Evolutionary conservation across 2,329 filamentous ascomycete genomes (phyloP), one percentile per base, ranked within the genome.

Genomic region (Saccharata proteae): DNA sequence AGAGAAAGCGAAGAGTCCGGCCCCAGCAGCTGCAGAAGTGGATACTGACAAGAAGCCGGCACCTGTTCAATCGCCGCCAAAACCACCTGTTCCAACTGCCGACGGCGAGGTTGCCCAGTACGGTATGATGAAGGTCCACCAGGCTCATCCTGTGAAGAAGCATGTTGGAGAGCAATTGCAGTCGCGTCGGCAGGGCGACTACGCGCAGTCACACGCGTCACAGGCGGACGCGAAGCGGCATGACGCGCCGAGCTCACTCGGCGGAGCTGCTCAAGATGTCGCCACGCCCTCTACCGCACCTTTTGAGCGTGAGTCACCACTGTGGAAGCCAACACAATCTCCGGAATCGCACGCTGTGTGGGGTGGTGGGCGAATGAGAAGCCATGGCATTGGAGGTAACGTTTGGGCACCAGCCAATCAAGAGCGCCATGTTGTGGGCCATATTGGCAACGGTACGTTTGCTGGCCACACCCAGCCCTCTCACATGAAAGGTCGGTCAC

Each of bases 361-460:
- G 18, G 10, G 24, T 29, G 12, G 16, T 35, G 28, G 7, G 19
- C 19, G 19, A 7, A 21, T 21, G 7, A 21, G 29, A 10, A 28
- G 28, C 12, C 26, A 34, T 10, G 26, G 20, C 12, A 23, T 29
- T 12, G 26, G 31, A 15, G n/a, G 16, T 24, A 82, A 78, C 47
- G 77, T 85, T 12, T 86, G 80, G 80, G 80, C 75, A 12, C 73
- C 78, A 25, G 77, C 75, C 72, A 48, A 36, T 37, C 73, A 71
- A 43, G 75, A 81, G 41, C 69, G 75, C 32, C 75, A 72, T 8
- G 71, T 86, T 13, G 75, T 81, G 41, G 69, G 75, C 32, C 75
- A 72, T 8, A 72, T 86, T 13, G 80, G 80, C 3, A 86, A 86
- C 49, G 80, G 80, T 25, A 83, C 79, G 0, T 86, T 86, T 45